phyloP scores from a whole-genome alignment of 768 basidiomycete genomes.

The Pleurotus ostreatus region DNA sequence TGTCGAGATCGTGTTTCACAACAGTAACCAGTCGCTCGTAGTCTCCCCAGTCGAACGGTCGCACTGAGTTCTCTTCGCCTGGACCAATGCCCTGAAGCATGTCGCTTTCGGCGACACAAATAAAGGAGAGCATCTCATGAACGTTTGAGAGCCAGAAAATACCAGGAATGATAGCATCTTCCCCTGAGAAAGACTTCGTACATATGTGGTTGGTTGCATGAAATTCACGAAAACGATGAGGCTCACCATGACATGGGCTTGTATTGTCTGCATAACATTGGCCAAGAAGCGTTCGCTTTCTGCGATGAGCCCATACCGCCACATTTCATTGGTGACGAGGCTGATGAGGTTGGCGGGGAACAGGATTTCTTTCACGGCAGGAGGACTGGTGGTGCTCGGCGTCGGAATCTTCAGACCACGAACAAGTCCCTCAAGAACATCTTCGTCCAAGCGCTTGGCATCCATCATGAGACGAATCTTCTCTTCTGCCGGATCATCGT shows the following conservation, averaged over 20 bases:
- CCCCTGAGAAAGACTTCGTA: slow-evolving; percentile 78
- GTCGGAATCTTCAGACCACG: slow-evolving; percentile 90
- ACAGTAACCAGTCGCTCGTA: slow-evolving; percentile 97
- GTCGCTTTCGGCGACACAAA: slow-evolving; percentile 97
- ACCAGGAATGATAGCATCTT: slow-evolving; percentile 94
- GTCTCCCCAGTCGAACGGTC: slow-evolving; percentile 94
- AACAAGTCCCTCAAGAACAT: slow-evolving; percentile 86
- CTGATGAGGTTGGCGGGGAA: slow-evolving; percentile 99
- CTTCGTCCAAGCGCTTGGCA: slow-evolving; percentile 85
- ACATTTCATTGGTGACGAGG: slow-evolving; percentile 99
- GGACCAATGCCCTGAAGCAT: slow-evolving; percentile 98
- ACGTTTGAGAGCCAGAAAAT: slow-evolving; percentile 99
- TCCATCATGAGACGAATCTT: slow-evolving; percentile 94
- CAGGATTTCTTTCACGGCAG: slow-evolving; percentile 94
- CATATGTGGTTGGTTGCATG: slow-evolving; percentile 12
- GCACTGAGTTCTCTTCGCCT: slow-evolving; percentile 87
- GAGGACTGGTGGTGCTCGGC: slow-evolving; percentile 85
- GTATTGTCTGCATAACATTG: slow-evolving; percentile 97
- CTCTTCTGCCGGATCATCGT: slow-evolving; percentile 91
- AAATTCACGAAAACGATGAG: not conserved
- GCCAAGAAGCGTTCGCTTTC: slow-evolving; percentile 98
- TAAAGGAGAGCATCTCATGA: slow-evolving; percentile 98
- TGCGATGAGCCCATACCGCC: slow-evolving; percentile 96
- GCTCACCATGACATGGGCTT: slow-evolving; percentile 95
- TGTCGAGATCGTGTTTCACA: slow-evolving; percentile 98